Percentiles rank a stretch among this genome's conserved stretches.
These are phyloP conservation scores for Passalora sequoiae DNA, from an alignment of 2,329 filamentous ascomycete species.

Conservation along the genomic window DNA sequence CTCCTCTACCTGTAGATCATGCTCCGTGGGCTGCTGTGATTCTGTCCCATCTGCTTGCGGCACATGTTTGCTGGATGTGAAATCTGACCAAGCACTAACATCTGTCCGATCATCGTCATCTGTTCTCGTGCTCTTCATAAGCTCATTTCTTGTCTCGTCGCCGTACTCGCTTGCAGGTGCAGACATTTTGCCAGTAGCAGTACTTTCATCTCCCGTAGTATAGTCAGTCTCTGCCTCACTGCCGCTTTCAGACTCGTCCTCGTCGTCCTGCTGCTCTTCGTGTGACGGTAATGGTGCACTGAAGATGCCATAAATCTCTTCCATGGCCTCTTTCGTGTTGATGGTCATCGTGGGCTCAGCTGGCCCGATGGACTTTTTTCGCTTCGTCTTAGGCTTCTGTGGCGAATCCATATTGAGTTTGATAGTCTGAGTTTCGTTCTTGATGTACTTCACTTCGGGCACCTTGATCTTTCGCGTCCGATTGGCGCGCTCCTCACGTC, in stretches of 20 bases:
- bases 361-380: conserved; percentile 65
- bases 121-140: conserved; percentile 35
- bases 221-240: conserved; percentile 67
- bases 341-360: conserved; percentile 96
- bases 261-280: conserved; percentile 46
- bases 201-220: conserved; percentile 81
- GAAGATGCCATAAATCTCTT: conserved; percentile 97
- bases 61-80: conserved; percentile 67
- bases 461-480: conserved; percentile 61
- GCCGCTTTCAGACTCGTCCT: conserved; percentile 63
- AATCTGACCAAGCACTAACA: conserved; percentile 83
- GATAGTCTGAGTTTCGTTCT: conserved; percentile 84
- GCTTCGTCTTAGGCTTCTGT: conserved; percentile 75
- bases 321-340: conserved; percentile 88
- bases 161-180: conserved; percentile 59
- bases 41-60: conserved; percentile 44
- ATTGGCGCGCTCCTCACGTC: conserved; percentile 47
- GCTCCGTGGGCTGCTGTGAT: conserved; percentile 27
- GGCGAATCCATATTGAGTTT: conserved; percentile 92
- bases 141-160: conserved; percentile 55
- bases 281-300: conserved; percentile 68
- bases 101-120: conserved; percentile 37
- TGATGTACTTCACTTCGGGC: conserved; percentile 66
- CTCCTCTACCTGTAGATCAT: conserved; percentile 37
- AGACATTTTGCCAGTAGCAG: conserved; percentile 64